Percentiles rank a stretch among this genome's conserved stretches.
Evolutionary conservation across 768 basidiomycete species (phyloP).

Genomic region (Strobilomyces dryophilus): DNA sequence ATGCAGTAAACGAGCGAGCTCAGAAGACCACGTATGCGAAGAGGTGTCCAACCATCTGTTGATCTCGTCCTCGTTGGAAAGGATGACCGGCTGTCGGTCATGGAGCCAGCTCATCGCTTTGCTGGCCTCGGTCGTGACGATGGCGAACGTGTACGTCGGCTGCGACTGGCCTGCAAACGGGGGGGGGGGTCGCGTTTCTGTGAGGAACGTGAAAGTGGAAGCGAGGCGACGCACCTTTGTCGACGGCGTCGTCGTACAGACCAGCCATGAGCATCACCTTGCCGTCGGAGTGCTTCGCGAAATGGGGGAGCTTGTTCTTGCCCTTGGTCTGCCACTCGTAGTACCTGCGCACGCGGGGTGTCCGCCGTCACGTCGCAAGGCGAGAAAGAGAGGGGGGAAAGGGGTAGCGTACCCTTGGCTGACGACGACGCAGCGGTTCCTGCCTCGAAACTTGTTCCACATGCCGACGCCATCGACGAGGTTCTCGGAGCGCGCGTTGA

Average conservation of each 20-base stretch:
- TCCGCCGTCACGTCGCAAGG: neutral
- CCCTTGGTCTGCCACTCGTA: slow-evolving; percentile 94
- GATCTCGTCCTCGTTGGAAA: slow-evolving; percentile 58
- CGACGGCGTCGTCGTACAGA: slow-evolving; percentile 69
- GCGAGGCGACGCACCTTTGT: slow-evolving; percentile 50
- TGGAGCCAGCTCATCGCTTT: slow-evolving; percentile 82
- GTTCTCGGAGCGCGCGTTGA: slow-evolving; percentile 86
- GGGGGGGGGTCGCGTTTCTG: neutral
- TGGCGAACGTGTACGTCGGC: slow-evolving; percentile 77
- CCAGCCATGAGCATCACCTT: slow-evolving; percentile 83
- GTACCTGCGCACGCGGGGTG: slow-evolving; percentile 47
- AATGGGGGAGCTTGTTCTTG: slow-evolving; percentile 76
- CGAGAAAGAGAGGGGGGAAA: neutral
- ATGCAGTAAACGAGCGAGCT: slow-evolving; percentile 55
- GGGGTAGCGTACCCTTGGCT: slow-evolving; percentile 76
- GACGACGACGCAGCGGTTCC: slow-evolving; percentile 80
- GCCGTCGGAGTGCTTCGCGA: slow-evolving; percentile 62
- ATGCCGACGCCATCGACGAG: slow-evolving; percentile 71
- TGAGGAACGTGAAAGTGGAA: neutral
- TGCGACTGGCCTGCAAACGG: slow-evolving; percentile 48
- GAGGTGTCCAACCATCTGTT: slow-evolving; percentile 78
- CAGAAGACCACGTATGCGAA: slow-evolving; percentile 56
- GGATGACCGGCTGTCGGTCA: slow-evolving; percentile 82
- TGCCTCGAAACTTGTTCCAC: slow-evolving; percentile 81
- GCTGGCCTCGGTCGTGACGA: slow-evolving; percentile 79